Evolutionary conservation across 148 eudicot species (phyloP).

Genomic region (Amaranthus hypochondriacus): DNA sequence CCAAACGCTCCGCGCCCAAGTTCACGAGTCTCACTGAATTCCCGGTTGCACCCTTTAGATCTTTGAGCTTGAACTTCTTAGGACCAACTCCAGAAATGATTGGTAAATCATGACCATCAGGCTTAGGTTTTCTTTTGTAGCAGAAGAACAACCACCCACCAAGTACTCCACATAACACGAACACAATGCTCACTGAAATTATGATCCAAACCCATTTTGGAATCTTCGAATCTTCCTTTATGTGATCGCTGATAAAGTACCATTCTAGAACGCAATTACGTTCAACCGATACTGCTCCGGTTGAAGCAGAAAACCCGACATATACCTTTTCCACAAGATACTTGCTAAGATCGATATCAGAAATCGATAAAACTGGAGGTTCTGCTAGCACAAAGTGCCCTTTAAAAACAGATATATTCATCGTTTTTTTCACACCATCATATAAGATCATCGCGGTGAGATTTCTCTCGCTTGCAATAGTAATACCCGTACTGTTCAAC

Average conservation of each 20-base stretch:
- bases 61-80: constrained; percentile 29
- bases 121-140: constrained; percentile 8
- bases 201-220: constrained; percentile 17
- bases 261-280: constrained; percentile 35
- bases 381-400: background rate
- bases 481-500: constrained; percentile 16
- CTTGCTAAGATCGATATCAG: constrained; percentile 22
- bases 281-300: constrained; percentile 19
- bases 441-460: constrained; percentile 23
- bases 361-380: constrained; percentile 21
- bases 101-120: constrained; percentile 2
- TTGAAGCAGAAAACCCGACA: constrained; percentile 40
- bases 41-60: constrained; percentile 29
- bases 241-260: constrained; percentile 20
- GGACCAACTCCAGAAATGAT: constrained; percentile 28
- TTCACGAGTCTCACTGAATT: constrained; percentile 26
- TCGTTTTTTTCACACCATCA: constrained; percentile 18
- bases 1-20: constrained; percentile 41
- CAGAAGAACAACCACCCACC: constrained; percentile 9
- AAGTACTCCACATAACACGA: constrained; percentile 3
- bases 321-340: constrained; percentile 28
- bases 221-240: background rate
- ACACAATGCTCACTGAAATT: background rate
- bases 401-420: constrained; percentile 24
- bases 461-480: constrained; percentile 19